Evolutionary conservation across 1,139 yeast genomes (phyloP), one percentile per base, ranked within the genome.

Genomic region (Nakaseomyces sp.): DNA sequence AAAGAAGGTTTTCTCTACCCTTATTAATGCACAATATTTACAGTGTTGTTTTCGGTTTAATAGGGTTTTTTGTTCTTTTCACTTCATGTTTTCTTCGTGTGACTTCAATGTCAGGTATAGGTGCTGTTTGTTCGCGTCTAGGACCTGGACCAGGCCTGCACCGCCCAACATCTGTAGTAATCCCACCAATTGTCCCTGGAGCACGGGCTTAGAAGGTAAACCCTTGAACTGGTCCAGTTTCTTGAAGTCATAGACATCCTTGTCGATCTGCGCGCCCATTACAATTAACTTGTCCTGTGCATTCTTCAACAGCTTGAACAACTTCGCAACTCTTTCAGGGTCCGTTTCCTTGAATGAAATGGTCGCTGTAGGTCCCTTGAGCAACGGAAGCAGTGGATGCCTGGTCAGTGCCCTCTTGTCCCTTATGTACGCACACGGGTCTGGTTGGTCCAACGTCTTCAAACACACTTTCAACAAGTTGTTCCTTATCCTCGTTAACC

Each of bases 351-450:
- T 76, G 49, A 87, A 72, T 18, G 83, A 64, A 45, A 89, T 77
- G n/a, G 85, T 72, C 2, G 91, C 94, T 1, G 95, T 81, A 24
- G 96, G 96, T 5, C 97, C 97, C 50, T 69, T 69, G 47, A 89
- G 72, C 49, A 88, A 70, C 18, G 81, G 79, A 31, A 73, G 62
- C 52, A 89, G 67, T 9, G 95, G 94, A 60, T 86, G 94, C 19
- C 44, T 37, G 9, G 8, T 24, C 15, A 8, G 41, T 15, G 4
- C 35, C 18, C 4, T 37, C 58, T 67, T 68, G 48, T 62, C 49
- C 50, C 72, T 60, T 13, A 81, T 77, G 19, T 74, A 79, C 40
- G 66, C 69, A 45, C 80, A 91, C 4, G 97, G 96, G 59, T 88
- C 95, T 1, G 64, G 64, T 53, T 77, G 81, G 37, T 73, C 66